Base-by-base conservation (phyloP, 257 asterid genomes). In the Schizonepeta tenuifolia region DNA sequence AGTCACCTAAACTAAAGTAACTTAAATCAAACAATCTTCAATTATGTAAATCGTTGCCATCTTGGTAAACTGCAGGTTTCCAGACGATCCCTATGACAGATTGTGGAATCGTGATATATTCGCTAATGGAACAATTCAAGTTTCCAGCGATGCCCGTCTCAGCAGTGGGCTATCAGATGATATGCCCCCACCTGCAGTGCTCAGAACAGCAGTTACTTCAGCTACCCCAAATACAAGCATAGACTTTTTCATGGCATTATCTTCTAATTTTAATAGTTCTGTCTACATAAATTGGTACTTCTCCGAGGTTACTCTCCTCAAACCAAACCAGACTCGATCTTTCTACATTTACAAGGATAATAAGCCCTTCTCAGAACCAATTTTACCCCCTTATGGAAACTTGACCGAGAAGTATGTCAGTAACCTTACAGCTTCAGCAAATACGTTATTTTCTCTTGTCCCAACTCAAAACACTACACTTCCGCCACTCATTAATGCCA, bases 401-500 rank as follows among this genome's bases (percentile, higher is more conserved):
- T 81, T 78, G 51, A 40, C 69, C 0, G 74, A 73, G 50, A 0
- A 76, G 26, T 61, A 2, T 35, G 11, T 20, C 24, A 41, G 53
- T 31, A 81, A 86, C 72, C 0, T 46, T 3, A 65, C 79, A 0
- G 82, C 68, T 20, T 54, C 84, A 1, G 43, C 83, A 5, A 59
- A 72, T 38, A 81, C 86, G 0, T 50, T 50, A 7, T 63, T 89
- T 47, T 64, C 77, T n/a, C 51, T 89, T 14, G 84, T 81, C 9
- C 71, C 90, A 5, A 66, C 81, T 0, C 13, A 69, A 8, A 76
- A 3, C 69, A 79, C 96, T 0, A 86, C 90, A 3, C 89, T 89
- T 53, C 88, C 90, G 5, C 92, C 96, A 3, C 80, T 89, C 57
- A 82, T 89, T 75, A 89, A 84, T 36, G 96, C 87, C 56, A 11